phyloP scores from a whole-genome alignment of 2,329 filamentous ascomycete genomes.

The Pseudogymnoascus sp. region DNA sequence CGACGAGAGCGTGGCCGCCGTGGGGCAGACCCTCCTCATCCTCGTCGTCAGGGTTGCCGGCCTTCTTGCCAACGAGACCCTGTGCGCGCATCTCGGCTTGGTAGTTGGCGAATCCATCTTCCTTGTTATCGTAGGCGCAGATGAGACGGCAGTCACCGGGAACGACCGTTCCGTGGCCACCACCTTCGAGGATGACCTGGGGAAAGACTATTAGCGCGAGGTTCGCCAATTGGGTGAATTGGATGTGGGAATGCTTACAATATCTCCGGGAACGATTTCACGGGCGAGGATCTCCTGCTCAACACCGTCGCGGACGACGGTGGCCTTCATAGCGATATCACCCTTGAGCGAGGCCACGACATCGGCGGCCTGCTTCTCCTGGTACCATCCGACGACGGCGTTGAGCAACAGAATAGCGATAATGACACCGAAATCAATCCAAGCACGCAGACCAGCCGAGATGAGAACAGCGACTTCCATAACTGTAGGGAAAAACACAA shows the following conservation, averaged over 20 bases:
- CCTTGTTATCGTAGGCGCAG: conserved; percentile 56
- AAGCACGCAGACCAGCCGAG: conserved; percentile 65
- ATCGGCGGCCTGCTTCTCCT: conserved; percentile 72
- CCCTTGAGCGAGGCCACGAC: conserved; percentile 67
- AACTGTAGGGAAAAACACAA: conserved; percentile 35
- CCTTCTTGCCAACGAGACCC: conserved; percentile 49
- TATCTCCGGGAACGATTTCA: conserved; percentile 68
- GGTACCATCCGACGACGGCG: conserved; percentile 70
- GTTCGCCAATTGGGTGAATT: not conserved
- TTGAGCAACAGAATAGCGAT: conserved; percentile 67
- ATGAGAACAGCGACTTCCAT: conserved; percentile 71
- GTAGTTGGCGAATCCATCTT: conserved; percentile 59
- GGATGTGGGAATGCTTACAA: conserved; percentile 41
- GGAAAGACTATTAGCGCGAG: not conserved
- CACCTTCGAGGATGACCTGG: conserved; percentile 62
- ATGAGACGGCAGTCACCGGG: conserved; percentile 64
- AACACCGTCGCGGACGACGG: conserved; percentile 57
- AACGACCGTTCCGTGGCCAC: conserved; percentile 50
- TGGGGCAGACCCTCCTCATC: conserved; percentile 48
- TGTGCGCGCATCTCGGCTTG: conserved; percentile 55
- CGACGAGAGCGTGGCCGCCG: conserved; percentile 56
- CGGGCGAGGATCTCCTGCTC: conserved; percentile 63
- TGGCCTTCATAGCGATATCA: conserved; percentile 68
- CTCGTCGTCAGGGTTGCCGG: conserved; percentile 40
- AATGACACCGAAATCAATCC: conserved; percentile 72